Conservation (phyloP, 129 eudicot genomes). For the Chrysanthemum makinoi region DNA sequence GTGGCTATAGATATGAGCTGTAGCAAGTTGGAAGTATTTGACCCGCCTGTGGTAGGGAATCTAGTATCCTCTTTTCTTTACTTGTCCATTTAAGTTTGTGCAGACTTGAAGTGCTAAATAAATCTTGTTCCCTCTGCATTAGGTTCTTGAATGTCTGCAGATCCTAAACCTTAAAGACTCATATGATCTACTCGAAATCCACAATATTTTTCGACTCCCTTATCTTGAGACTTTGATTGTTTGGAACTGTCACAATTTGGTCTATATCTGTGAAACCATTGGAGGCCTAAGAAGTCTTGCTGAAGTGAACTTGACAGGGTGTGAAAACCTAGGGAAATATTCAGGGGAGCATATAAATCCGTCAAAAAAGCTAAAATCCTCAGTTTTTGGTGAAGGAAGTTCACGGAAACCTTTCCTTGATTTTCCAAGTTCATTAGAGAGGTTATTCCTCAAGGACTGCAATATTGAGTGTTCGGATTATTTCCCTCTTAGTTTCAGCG, state of each 20-base stretch:
- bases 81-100: too few species aligned
- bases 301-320: constrained; percentile 19
- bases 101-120: too few species aligned
- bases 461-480: too few species aligned
- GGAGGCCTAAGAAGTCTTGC: constrained; percentile 15
- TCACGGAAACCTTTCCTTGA: background rate
- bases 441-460: too few species aligned
- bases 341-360: background rate
- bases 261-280: constrained; percentile 23
- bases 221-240: constrained; percentile 28
- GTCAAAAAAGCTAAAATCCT: background rate
- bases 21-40: too few species aligned
- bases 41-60: too few species aligned
- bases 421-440: constrained; percentile 5
- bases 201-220: constrained; percentile 16
- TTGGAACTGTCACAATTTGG: constrained; percentile 10
- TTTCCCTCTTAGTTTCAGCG: too few species aligned
- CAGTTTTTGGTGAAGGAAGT: too few species aligned
- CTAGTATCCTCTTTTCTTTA: too few species aligned
- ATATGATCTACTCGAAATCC: background rate
- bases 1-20: too few species aligned
- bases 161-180: constrained; percentile 35
- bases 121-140: constrained; percentile 7
- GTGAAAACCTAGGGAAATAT: constrained; percentile 3
- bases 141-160: constrained; percentile 26